Conservation (phyloP, 352 stramenopile genomes). For the Pythium plurisporium region DNA sequence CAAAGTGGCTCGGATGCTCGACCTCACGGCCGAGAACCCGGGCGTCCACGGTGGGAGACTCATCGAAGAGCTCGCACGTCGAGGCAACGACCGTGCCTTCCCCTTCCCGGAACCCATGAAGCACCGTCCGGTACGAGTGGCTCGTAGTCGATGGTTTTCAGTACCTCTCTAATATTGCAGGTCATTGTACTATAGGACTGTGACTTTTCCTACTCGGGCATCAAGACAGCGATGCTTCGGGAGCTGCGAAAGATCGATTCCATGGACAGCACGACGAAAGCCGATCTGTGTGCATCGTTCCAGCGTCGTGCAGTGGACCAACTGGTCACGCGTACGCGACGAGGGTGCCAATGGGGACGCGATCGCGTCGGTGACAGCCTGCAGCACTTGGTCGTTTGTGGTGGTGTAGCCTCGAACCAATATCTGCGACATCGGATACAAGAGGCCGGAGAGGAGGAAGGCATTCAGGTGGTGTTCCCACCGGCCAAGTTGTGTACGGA, state of each 20-base stretch:
- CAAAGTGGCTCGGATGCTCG: constrained; percentile 96
- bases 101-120: constrained; percentile 92
- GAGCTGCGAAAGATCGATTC: constrained; percentile 52
- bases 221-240: constrained; percentile 95
- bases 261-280: constrained; percentile 27
- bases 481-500: constrained; percentile 94
- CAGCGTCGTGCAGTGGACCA: constrained; percentile 76
- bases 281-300: constrained; percentile 94
- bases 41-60: constrained; percentile 88
- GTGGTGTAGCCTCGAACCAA: constrained; percentile 96
- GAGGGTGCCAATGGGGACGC: constrained; percentile 84
- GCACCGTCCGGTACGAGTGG: constrained; percentile 52
- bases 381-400: constrained; percentile 91
- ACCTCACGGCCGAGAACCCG: constrained; percentile 54
- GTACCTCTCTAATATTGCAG: too few species aligned
- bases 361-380: constrained; percentile 41
- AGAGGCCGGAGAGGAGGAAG: constrained; percentile 42
- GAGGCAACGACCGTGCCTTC: constrained; percentile 89
- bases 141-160: too few species aligned
- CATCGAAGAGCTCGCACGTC: constrained; percentile 90
- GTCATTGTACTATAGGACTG: constrained; percentile 59
- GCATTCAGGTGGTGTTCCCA: constrained; percentile 42
- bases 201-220: constrained; percentile 97
- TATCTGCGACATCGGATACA: constrained; percentile 89
- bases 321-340: constrained; percentile 83